phyloP scores from a whole-genome alignment of 495 filamentous ascomycete genomes.

The Trichoderma orchidacearum region DNA sequence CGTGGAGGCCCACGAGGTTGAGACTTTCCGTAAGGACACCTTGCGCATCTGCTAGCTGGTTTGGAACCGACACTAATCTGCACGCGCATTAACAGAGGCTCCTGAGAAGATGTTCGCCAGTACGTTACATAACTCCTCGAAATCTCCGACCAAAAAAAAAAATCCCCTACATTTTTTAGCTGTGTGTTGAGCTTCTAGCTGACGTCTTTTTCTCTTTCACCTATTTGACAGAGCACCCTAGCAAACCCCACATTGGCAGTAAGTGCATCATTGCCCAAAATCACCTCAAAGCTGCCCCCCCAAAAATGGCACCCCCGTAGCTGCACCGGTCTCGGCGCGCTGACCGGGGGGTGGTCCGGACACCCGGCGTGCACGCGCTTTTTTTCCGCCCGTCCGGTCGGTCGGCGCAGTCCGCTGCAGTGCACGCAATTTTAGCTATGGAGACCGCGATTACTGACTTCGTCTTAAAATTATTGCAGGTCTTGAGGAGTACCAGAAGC shows the following conservation, averaged over 20 bases:
- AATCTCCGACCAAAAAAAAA: background rate
- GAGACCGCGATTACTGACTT: background rate
- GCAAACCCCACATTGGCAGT: slow-evolving; percentile 42
- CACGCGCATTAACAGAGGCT: slow-evolving; percentile 25
- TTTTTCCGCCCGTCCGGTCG: background rate
- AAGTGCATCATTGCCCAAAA: slow-evolving; percentile 12
- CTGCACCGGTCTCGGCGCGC: background rate
- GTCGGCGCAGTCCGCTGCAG: background rate
- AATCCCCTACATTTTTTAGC: background rate
- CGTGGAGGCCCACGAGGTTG: slow-evolving; percentile 70
- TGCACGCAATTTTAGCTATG: background rate
- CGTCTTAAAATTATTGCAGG: slow-evolving; percentile 14
- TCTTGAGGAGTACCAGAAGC: slow-evolving; percentile 76
- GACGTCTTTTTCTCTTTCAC: background rate
- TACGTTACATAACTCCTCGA: slow-evolving; percentile 22
- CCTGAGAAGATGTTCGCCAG: slow-evolving; percentile 48
- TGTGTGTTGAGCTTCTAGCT: background rate
- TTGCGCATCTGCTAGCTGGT: background rate
- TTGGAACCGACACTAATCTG: slow-evolving; percentile 7
- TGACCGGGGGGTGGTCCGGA: background rate
- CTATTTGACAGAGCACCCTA: slow-evolving; percentile 35
- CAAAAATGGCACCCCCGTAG: no score
- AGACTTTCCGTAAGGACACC: slow-evolving; percentile 55
- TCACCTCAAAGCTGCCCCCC: background rate
- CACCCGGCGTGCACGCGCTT: background rate